A percentile compares a stretch with the other conserved stretches of the same genome.
phyloP scores from a whole-genome alignment of 2,329 filamentous ascomycete genomes.

The Fusarium sp. region DNA sequence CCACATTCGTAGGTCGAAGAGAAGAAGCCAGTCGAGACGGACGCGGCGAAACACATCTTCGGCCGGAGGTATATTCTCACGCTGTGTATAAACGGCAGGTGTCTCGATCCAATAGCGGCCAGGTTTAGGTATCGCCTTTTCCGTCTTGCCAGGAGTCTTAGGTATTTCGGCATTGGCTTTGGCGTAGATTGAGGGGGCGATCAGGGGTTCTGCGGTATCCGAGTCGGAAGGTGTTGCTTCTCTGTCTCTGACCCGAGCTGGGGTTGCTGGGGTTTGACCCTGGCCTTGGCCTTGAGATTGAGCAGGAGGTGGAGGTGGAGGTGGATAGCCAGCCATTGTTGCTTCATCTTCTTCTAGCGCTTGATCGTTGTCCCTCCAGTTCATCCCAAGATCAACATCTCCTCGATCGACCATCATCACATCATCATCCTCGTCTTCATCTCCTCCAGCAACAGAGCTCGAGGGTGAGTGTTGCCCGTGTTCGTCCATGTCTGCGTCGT shows the following conservation, averaged over 20 bases:
- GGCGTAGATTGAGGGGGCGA: slow-evolving; percentile 67
- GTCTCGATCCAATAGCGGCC: slow-evolving; percentile 88
- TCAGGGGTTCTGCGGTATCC: slow-evolving; percentile 71
- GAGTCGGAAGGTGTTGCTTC: slow-evolving; percentile 77
- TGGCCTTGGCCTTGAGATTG: slow-evolving; percentile 53
- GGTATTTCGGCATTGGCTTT: slow-evolving; percentile 79
- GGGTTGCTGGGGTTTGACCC: slow-evolving; percentile 55
- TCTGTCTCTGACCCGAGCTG: slow-evolving; percentile 58
- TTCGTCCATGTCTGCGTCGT: slow-evolving; percentile 55
- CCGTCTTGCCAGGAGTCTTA: slow-evolving; percentile 74
- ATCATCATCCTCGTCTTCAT: slow-evolving; percentile 63
- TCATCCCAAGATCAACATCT: slow-evolving; percentile 59
- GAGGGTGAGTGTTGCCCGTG: slow-evolving; percentile 49
- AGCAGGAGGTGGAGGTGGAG: slow-evolving; percentile 70
- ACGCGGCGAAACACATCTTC: slow-evolving; percentile 92
- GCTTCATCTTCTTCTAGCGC: slow-evolving; percentile 80
- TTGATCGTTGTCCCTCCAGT: slow-evolving; percentile 67
- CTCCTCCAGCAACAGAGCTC: slow-evolving; percentile 51
- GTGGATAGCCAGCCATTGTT: slow-evolving; percentile 77
- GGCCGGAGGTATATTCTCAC: slow-evolving; percentile 71
- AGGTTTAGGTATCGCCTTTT: slow-evolving; percentile 64
- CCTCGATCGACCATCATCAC: slow-evolving; percentile 66
- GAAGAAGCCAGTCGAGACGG: slow-evolving; percentile 89
- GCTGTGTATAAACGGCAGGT: slow-evolving; percentile 72
- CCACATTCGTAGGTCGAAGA: slow-evolving; percentile 96